Evolutionary conservation across 345 rosid genomes (phyloP).

Genomic region (Bruguiera sexangula): DNA sequence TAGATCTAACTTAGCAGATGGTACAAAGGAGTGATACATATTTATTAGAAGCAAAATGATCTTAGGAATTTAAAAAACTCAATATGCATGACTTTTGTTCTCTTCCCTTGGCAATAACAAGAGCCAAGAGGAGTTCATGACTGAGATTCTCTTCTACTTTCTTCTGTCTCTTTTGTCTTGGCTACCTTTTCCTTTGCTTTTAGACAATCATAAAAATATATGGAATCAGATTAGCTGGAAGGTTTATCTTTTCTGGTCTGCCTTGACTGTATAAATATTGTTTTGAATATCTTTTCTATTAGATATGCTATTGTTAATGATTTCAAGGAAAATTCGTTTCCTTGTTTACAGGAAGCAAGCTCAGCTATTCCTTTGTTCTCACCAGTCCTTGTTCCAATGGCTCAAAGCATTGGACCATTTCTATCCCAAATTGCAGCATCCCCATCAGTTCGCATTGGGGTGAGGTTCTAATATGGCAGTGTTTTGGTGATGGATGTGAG

Average conservation of each 20-base stretch:
- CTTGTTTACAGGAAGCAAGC: constrained; percentile 72
- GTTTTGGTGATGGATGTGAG: constrained; percentile 13
- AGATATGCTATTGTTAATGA: constrained; percentile 2
- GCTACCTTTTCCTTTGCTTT: background rate
- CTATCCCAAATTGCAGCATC: constrained; percentile 71
- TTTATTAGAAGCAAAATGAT: background rate
- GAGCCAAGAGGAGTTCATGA: background rate
- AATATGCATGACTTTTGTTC: background rate
- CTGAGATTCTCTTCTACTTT: background rate
- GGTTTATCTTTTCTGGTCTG: no score
- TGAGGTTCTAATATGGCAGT: constrained; percentile 30
- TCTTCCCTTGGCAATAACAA: no score
- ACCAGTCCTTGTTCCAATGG: constrained; percentile 86
- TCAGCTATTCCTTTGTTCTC: constrained; percentile 90
- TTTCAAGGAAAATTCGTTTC: constrained; percentile 6
- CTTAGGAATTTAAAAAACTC: background rate
- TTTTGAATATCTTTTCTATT: background rate
- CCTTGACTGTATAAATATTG: background rate
- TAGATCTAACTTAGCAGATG: background rate
- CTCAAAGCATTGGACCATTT: constrained; percentile 88
- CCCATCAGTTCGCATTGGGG: constrained; percentile 84
- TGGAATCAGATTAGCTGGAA: no score
- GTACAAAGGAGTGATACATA: background rate
- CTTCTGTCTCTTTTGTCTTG: background rate
- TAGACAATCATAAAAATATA: no score